Evolutionary conservation across 352 stramenopile species (phyloP), one percentile per base, ranked within the genome.

Genomic region (Pythium pyrilobum): DNA sequence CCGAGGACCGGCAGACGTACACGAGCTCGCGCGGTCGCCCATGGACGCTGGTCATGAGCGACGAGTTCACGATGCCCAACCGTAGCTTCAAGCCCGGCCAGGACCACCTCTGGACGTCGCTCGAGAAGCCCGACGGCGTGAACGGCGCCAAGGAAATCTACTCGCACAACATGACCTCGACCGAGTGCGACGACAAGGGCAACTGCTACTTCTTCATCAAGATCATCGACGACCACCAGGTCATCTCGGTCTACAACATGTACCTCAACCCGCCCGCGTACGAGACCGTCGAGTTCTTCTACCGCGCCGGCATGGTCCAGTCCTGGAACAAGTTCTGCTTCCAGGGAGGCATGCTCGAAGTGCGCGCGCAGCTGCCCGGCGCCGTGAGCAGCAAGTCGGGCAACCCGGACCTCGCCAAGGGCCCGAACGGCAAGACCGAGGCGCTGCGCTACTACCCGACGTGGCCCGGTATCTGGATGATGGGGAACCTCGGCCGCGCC

Each of bases 271-370:
- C 73, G 21, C 77, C 77, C 5, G 62, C 43, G 10, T 85, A 71
- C 56, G 39, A 84, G 56, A 62, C 67, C 32, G 67, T 66, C 24
- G 27, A 69, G 28, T 87, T 83, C 50, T 65, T 58, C 33, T 79
- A 79, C 58, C 52, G 61, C 4, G 82, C 75, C 27, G 88, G 68
- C 2, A 96, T 96, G 81, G 36, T 97, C 5, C 87, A 94, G 52
- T 72, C 60, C 18, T 97, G 89, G 89, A 89, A 97, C 72, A 97
- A 97, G 67, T 97, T 97, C 60, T 97, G 89, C 66, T 96, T 96
- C 60, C 92, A 89, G 20, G 89, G 89, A 27, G 89, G 89, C 20
- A 92, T 96, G 38, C 58, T 97, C 8, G 89, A 97, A 63, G 81
- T 96, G 16, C 62, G 77, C 38, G 74, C 87, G 13, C 81, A 89